phyloP scores from a whole-genome alignment of 2,329 filamentous ascomycete species.

The Keithomyces neogunnii region DNA sequence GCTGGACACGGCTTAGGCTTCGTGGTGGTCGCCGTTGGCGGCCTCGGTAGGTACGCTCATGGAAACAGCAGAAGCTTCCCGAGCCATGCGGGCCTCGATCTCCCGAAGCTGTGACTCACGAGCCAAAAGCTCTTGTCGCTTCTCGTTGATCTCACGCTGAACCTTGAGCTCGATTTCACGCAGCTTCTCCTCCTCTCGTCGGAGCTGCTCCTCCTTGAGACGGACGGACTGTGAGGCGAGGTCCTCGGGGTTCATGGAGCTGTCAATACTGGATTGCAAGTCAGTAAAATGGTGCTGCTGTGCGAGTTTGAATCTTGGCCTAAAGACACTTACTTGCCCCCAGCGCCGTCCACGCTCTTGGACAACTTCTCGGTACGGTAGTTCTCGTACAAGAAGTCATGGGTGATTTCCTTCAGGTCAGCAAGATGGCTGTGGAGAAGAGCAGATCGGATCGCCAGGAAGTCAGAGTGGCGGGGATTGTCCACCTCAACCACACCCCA shows the following conservation, averaged over 20 bases:
- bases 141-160: conserved; percentile 99
- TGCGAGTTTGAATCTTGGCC: background rate
- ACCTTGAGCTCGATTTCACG: conserved; percentile 99
- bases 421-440: conserved; percentile 96
- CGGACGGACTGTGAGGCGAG: conserved; percentile 94
- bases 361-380: conserved; percentile 99
- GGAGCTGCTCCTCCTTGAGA: conserved; percentile 98
- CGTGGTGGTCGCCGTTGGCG: conserved; percentile 40
- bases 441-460: conserved; percentile 92
- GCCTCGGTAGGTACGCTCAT: conserved; percentile 36
- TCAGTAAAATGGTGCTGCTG: conserved; percentile 19
- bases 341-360: conserved; percentile 94
- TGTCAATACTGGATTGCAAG: conserved; percentile 44
- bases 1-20: conserved; percentile 32
- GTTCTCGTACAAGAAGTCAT: conserved; percentile 99
- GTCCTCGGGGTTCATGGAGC: conserved; percentile 94
- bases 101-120: conserved; percentile 98
- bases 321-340: conserved; percentile 63
- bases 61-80: conserved; percentile 53
- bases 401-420: conserved; percentile 98
- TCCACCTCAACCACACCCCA: conserved; percentile 99
- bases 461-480: conserved; percentile 97
- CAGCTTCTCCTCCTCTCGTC: conserved; percentile 98
- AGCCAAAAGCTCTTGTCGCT: conserved; percentile 94
- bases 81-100: conserved; percentile 95